Conservation (phyloP, 75 land plant genomes). For the Adiantum capillusveneris region DNA sequence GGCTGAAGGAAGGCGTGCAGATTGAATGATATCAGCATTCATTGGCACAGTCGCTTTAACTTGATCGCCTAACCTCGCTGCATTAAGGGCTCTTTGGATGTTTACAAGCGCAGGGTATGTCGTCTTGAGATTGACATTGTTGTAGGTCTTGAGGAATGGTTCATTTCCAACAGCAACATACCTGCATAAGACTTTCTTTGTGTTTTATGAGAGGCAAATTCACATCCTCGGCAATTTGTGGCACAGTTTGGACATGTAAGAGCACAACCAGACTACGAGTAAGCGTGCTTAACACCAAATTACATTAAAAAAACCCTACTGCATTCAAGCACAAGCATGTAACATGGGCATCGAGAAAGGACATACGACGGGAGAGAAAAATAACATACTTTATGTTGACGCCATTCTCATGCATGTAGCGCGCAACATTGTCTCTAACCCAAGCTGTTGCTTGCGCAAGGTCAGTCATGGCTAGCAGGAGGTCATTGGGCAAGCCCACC, state of each 20-base stretch:
- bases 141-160: slow-evolving; percentile 35
- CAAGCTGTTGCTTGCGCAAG: slow-evolving; percentile 26
- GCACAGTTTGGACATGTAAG: not conserved
- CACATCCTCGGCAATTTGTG: not conserved
- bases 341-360: not conserved
- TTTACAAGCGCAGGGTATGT: slow-evolving; percentile 46
- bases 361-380: not conserved
- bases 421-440: slow-evolving; percentile 38
- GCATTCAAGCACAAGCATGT: too few species aligned
- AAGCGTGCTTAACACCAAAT: not conserved
- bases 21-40: slow-evolving; percentile 47
- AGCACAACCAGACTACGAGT: not conserved
- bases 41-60: slow-evolving; percentile 58
- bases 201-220: not conserved
- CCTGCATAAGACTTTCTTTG: not conserved
- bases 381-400: slow-evolving; percentile 37
- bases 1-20: slow-evolving; percentile 50
- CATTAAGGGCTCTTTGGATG: slow-evolving; percentile 34
- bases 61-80: slow-evolving; percentile 26
- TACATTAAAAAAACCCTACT: too few species aligned
- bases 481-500: slow-evolving; percentile 66
- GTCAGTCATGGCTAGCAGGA: slow-evolving; percentile 22
- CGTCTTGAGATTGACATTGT: slow-evolving; percentile 19
- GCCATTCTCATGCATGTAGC: slow-evolving; percentile 24
- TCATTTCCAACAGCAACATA: too few species aligned